Percentiles rank a stretch among this genome's conserved stretches.
Conservation (phyloP, 2,329 filamentous ascomycete genomes). For the Cylindrodendrum hubeiense region DNA sequence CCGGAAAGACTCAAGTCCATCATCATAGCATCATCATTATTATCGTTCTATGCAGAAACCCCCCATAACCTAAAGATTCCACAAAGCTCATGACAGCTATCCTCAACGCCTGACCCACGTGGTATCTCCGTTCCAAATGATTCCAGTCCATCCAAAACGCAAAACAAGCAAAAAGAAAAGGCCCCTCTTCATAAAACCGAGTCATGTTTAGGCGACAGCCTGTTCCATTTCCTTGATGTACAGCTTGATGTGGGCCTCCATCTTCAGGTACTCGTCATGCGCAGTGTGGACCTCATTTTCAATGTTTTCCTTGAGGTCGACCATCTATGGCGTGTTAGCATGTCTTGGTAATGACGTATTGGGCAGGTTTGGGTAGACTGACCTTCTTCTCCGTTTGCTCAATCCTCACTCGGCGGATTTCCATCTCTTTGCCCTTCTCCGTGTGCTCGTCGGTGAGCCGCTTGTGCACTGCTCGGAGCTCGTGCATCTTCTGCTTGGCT, state of each 20-base stretch:
- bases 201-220: conserved; percentile 63
- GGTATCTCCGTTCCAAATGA: conserved; percentile 50
- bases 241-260: conserved; percentile 96
- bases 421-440: conserved; percentile 92
- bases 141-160: conserved; percentile 29
- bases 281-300: conserved; percentile 93
- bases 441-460: conserved; percentile 85
- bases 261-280: conserved; percentile 95
- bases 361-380: conserved; percentile 30
- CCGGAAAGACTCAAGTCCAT: neutral
- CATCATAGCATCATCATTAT: conserved; percentile 21
- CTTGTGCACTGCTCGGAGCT: conserved; percentile 83
- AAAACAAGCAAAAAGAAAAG: conserved; percentile 18
- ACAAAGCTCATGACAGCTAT: conserved; percentile 31
- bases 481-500: conserved; percentile 91
- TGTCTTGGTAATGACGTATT: conserved; percentile 29
- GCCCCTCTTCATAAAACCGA: neutral
- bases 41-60: conserved; percentile 25
- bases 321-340: conserved; percentile 76
- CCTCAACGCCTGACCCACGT: conserved; percentile 54
- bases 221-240: conserved; percentile 99
- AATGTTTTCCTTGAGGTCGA: conserved; percentile 96
- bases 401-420: conserved; percentile 90
- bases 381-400: conserved; percentile 99
- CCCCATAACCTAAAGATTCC: conserved; percentile 18